Base-by-base conservation (phyloP, 495 filamentous ascomycete genomes). In the Talaromyces trachyspermus region DNA sequence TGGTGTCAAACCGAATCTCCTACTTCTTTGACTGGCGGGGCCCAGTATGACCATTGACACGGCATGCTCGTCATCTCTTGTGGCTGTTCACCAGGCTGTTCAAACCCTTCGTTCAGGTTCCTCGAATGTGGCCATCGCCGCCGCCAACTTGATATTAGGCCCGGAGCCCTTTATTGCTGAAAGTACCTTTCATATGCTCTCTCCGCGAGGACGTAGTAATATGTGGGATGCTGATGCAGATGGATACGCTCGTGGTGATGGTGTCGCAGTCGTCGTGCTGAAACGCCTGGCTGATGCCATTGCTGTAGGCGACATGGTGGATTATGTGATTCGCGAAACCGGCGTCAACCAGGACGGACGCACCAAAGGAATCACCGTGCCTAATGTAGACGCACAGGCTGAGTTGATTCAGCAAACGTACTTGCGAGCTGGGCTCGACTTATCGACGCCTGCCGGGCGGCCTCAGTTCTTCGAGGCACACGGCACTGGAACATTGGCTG, bases 1-100 rank as follows among this genome's bases (percentile, higher is more conserved):
- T 80, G 46, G 40, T 73, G 0, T 68, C 77, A 3, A 79, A 81
- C 44, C 68, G 78, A 0, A 50, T 83, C 1, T 78, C 74, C 0
- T 77, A 78, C 43, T 78, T 76, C 51, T 80, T 77, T 41, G 68
- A 81, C 49, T 69, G 73, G 57, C 61, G 68, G 0, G 79, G 78
- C 0, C 71, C 78, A 1, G 69, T 2, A 69, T 80, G 65, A 78
- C 74, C 0, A 63, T 81, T 1, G 78, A 83, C 49, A 82, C 78
- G 0, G 79, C 76, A 0, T 83, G 79, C 49, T 79, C 76, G 3
- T 71, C 69, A 0, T 71, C 67, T 18, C 54, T 82, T 12, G 46
- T 60, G 4, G 74, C 71, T 0, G 45, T 77, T 1, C 70, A 78
- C 43, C 64, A 66, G 19, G 75, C 57, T 4, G 47, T 64, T 4